Evolutionary conservation across 1,284 basidiomycete species (phyloP).

Genomic region (Moesziomyces sp.): DNA sequence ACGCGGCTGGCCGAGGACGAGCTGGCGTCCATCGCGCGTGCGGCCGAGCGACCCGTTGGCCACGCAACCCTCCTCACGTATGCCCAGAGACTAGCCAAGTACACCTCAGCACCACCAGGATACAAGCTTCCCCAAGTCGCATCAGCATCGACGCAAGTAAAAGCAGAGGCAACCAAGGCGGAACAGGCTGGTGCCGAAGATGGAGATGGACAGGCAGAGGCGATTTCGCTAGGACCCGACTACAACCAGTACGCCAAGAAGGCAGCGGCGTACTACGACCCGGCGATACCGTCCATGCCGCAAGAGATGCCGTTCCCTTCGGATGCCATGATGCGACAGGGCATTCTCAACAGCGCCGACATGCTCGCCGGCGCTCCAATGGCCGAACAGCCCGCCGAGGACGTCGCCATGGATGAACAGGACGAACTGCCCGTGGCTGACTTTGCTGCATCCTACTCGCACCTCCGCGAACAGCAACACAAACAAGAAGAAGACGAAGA

Average conservation of each 20-base stretch:
- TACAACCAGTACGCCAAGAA: conserved; percentile 54
- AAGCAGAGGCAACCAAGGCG: not conserved
- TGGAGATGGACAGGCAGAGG: conserved; percentile 4
- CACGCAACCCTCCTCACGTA: conserved; percentile 42
- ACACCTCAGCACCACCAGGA: conserved; percentile 56
- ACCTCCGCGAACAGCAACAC: conserved; percentile 33
- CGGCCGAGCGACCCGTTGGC: conserved; percentile 38
- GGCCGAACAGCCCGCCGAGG: conserved; percentile 27
- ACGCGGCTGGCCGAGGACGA: conserved; percentile 30
- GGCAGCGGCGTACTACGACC: conserved; percentile 58
- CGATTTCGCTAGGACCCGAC: conserved; percentile 36
- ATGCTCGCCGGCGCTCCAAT: conserved; percentile 37
- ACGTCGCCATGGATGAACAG: conserved; percentile 16
- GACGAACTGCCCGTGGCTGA: conserved; percentile 21
- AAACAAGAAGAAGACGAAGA: conserved; percentile 52
- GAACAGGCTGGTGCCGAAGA: conserved; percentile 9
- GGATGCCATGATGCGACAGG: conserved; percentile 58
- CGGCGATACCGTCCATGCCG: conserved; percentile 55
- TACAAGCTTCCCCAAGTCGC: conserved; percentile 42
- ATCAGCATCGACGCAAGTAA: not conserved
- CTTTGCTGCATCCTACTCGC: conserved; percentile 31
- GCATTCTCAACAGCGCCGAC: conserved; percentile 52
- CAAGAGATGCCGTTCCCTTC: conserved; percentile 60
- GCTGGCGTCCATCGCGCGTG: conserved; percentile 30
- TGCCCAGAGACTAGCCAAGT: conserved; percentile 51